A percentile compares a stretch with the other conserved stretches of the same genome.
These are phyloP conservation scores for Stemphylium lycopersici DNA, from an alignment of 2,329 filamentous ascomycete species.

Conservation along the genomic window DNA sequence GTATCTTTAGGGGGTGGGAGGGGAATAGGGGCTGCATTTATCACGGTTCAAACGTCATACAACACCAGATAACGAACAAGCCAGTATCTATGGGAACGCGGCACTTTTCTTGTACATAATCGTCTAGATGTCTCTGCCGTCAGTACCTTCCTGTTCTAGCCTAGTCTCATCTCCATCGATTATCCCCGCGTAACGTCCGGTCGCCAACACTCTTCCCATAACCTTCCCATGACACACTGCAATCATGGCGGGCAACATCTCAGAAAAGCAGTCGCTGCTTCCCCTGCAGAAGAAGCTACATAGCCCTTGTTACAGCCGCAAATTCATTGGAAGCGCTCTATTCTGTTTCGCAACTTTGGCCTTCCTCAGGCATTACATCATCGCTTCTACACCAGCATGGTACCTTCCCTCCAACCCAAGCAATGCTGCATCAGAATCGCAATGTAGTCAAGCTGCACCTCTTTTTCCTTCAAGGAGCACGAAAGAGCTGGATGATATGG, in stretches of 20 bases:
- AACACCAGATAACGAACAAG: neutral
- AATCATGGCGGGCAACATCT: conserved; percentile 21
- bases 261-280: conserved; percentile 9
- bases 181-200: conserved; percentile 8
- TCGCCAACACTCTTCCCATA: neutral
- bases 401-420: conserved; percentile 5
- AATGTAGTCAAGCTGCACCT: conserved; percentile 40
- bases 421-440: conserved; percentile 7
- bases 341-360: conserved; percentile 6
- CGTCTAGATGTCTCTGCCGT: neutral
- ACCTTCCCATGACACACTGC: conserved; percentile 2
- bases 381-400: conserved; percentile 26
- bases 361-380: conserved; percentile 8
- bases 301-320: neutral
- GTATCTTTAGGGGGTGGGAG: neutral
- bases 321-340: conserved; percentile 5
- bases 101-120: neutral
- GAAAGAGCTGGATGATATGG: conserved; percentile 36
- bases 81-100: neutral
- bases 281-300: neutral
- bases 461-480: conserved; percentile 31
- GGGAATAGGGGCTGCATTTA: neutral
- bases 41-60: neutral
- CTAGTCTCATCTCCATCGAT: conserved; percentile 7
- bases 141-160: conserved; percentile 12